These are phyloP conservation scores for Verticillium dahliae DNA, from an alignment of 2,329 filamentous ascomycete species.

Conservation along the genomic window DNA sequence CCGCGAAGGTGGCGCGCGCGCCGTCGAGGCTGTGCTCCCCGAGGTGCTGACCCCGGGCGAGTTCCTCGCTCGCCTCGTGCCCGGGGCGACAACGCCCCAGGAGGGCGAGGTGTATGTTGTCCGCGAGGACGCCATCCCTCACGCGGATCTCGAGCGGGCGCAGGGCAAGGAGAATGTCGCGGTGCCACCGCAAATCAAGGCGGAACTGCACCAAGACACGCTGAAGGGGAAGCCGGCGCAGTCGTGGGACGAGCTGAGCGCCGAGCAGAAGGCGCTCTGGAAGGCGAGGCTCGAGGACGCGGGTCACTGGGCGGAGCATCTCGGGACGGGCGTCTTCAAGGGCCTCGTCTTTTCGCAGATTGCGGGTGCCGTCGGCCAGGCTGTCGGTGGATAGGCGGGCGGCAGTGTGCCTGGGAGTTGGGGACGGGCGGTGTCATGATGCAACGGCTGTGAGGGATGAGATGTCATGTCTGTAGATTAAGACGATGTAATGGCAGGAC, in stretches of 20 bases:
- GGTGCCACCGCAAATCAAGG: constrained; percentile 22
- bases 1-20: constrained; percentile 20
- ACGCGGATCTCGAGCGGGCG: constrained; percentile 5
- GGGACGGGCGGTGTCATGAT: neutral
- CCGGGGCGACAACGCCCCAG: constrained; percentile 20
- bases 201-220: constrained; percentile 39
- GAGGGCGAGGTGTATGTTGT: constrained; percentile 30
- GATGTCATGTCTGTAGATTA: neutral
- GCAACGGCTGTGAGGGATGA: neutral
- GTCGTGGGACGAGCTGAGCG: constrained; percentile 65
- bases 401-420: neutral
- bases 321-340: constrained; percentile 71
- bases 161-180: neutral
- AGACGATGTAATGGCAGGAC: neutral
- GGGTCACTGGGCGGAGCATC: constrained; percentile 72
- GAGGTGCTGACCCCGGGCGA: constrained; percentile 19
- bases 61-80: constrained; percentile 29
- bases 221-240: constrained; percentile 42
- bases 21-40: constrained; percentile 59
- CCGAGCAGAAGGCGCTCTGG: constrained; percentile 60
- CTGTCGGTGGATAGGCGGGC: constrained; percentile 21
- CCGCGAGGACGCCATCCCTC: constrained; percentile 21
- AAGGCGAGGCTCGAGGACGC: constrained; percentile 60
- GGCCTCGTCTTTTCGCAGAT: constrained; percentile 73
- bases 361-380: constrained; percentile 52